Evolutionary conservation across 192 early-diverging fungal species (phyloP).

Genomic region (Coemansia sp.): DNA sequence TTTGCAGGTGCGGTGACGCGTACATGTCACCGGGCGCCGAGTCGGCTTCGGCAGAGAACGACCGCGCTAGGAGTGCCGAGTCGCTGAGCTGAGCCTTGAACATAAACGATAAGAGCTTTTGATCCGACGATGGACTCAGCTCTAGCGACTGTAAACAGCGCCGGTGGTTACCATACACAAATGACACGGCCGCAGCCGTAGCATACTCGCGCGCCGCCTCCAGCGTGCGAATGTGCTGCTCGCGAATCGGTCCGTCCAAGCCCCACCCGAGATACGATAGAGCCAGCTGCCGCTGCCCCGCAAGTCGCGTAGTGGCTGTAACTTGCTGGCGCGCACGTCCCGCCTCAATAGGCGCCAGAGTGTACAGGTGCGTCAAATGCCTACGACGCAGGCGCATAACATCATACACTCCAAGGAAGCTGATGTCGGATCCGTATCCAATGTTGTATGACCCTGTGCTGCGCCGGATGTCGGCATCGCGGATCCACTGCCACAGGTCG

Average conservation of each 20-base stretch:
- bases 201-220: slow-evolving; percentile 74
- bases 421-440: slow-evolving; percentile 55
- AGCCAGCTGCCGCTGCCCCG: slow-evolving; percentile 54
- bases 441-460: slow-evolving; percentile 57
- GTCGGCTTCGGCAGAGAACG: slow-evolving; percentile 3
- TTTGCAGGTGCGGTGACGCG: slow-evolving; percentile 71
- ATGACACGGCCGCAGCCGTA: slow-evolving; percentile 84
- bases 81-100: slow-evolving; percentile 39
- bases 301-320: slow-evolving; percentile 16
- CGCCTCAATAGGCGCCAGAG: slow-evolving; percentile 40
- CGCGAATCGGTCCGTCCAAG: slow-evolving; percentile 50
- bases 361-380: slow-evolving; percentile 57
- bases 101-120: slow-evolving; percentile 82
- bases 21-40: slow-evolving; percentile 43
- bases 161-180: slow-evolving; percentile 80
- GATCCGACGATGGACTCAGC: slow-evolving; percentile 40
- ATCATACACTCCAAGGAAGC: slow-evolving; percentile 38
- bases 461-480: slow-evolving; percentile 54
- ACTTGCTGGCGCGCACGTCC: slow-evolving; percentile 8
- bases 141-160: slow-evolving; percentile 69
- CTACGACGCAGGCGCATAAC: slow-evolving; percentile 49
- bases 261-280: slow-evolving; percentile 62
- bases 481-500: slow-evolving; percentile 53
- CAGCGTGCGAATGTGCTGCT: slow-evolving; percentile 55
- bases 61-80: slow-evolving; percentile 64